Evolutionary conservation across 1,139 yeast species (phyloP).

Genomic region (Suhomyces anneliseae): DNA sequence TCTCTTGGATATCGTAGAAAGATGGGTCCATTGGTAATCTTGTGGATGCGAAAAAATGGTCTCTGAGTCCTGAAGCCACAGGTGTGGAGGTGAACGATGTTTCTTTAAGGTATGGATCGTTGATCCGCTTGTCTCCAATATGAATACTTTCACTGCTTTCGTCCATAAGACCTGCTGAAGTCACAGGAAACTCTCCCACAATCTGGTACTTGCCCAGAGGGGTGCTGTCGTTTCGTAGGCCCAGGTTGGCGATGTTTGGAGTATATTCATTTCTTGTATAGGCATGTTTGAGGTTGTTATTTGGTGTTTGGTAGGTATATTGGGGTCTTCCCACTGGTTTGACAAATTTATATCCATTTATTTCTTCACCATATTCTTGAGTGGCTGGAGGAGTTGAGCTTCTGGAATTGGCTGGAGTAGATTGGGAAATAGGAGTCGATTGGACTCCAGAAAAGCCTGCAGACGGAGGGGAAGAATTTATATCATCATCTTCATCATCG

Average conservation of each 20-base stretch:
- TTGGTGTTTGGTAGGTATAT: slow-evolving; percentile 25
- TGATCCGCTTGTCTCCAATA: slow-evolving; percentile 42
- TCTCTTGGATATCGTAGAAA: slow-evolving; percentile 12
- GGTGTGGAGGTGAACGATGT: neutral
- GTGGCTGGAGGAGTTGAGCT: slow-evolving; percentile 22
- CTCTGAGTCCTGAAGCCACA: slow-evolving; percentile 2
- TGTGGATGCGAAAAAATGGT: slow-evolving; percentile 14
- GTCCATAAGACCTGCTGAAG: slow-evolving; percentile 42
- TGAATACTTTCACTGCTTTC: slow-evolving; percentile 34
- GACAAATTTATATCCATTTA: slow-evolving; percentile 39
- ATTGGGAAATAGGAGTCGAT: slow-evolving; percentile 24
- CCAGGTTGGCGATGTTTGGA: slow-evolving; percentile 3
- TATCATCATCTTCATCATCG: slow-evolving; percentile 12
- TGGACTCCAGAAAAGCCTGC: slow-evolving; percentile 6
- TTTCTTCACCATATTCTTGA: slow-evolving; percentile 26
- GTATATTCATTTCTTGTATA: slow-evolving; percentile 19
- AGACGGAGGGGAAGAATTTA: slow-evolving; percentile 4
- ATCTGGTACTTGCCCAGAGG: slow-evolving; percentile 28
- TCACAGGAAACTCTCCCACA: slow-evolving; percentile 36
- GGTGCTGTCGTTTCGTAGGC: neutral
- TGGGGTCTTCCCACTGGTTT: slow-evolving; percentile 19
- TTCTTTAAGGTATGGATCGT: slow-evolving; percentile 34
- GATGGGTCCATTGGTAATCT: slow-evolving; percentile 16
- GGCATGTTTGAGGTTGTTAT: slow-evolving; percentile 15
- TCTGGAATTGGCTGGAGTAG: slow-evolving; percentile 27